phyloP scores from a whole-genome alignment of 495 filamentous ascomycete genomes.

The Neurospora discreta region DNA sequence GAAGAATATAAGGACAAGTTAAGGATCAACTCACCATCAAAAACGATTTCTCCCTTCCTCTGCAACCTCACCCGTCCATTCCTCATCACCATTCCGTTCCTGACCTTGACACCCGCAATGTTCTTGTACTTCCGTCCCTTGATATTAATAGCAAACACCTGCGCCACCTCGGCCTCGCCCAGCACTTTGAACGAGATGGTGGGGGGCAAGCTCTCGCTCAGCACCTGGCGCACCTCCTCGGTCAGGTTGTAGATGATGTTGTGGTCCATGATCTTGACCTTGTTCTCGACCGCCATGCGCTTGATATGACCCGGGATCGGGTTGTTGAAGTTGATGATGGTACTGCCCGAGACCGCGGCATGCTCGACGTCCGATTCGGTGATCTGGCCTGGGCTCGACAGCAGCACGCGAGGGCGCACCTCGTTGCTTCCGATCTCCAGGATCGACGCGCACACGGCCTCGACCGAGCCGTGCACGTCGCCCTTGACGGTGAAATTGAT shows the following conservation, averaged over 20 bases:
- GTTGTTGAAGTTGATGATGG: slow-evolving; percentile 82
- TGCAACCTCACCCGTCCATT: slow-evolving; percentile 58
- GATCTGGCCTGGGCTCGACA: slow-evolving; percentile 65
- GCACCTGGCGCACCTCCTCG: slow-evolving; percentile 61
- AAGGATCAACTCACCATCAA: slow-evolving; percentile 53
- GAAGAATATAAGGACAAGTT: too few species aligned
- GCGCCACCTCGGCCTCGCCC: slow-evolving; percentile 79
- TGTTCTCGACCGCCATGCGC: slow-evolving; percentile 52
- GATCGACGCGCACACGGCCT: slow-evolving; percentile 71
- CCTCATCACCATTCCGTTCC: slow-evolving; percentile 61
- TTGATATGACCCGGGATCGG: slow-evolving; percentile 55
- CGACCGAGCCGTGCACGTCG: slow-evolving; percentile 86
- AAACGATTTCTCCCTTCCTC: slow-evolving; percentile 54
- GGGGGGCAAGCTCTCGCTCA: slow-evolving; percentile 59
- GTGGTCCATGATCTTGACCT: slow-evolving; percentile 70
- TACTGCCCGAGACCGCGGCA: slow-evolving; percentile 56
- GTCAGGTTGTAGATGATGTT: slow-evolving; percentile 89
- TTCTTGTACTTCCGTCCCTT: slow-evolving; percentile 55
- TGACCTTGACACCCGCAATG: slow-evolving; percentile 80
- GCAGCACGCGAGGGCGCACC: slow-evolving; percentile 64
- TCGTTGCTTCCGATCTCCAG: slow-evolving; percentile 70
- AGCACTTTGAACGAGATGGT: slow-evolving; percentile 53
- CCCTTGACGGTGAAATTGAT: slow-evolving; percentile 82
- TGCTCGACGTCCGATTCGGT: slow-evolving; percentile 85
- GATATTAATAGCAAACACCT: slow-evolving; percentile 73